A percentile compares a stretch with the other conserved stretches of the same genome.
Conservation (phyloP, 768 basidiomycete species). For the Boletus rufocinnamomeus region DNA sequence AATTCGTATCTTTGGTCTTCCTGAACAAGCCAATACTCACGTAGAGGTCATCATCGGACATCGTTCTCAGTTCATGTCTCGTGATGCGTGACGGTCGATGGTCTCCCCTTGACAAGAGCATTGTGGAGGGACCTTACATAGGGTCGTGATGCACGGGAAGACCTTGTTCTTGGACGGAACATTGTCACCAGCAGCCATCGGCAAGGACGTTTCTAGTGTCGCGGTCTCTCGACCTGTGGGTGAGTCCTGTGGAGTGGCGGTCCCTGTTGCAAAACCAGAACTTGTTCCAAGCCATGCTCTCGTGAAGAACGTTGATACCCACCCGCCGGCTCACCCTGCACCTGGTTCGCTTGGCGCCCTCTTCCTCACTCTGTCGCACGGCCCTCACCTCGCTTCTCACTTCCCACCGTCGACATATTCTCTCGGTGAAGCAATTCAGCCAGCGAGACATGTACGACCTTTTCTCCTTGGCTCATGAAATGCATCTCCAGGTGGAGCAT, state of each 20-base stretch:
- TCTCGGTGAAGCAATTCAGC: constrained; percentile 91
- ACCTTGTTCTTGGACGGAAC: constrained; percentile 89
- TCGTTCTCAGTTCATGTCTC: constrained; percentile 53
- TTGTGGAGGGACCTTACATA: constrained; percentile 77
- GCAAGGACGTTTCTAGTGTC: constrained; percentile 72
- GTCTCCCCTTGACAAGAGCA: constrained; percentile 76
- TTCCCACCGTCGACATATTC: constrained; percentile 93
- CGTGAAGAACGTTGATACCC: constrained; percentile 33
- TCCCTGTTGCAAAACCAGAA: constrained; percentile 29
- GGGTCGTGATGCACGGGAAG: constrained; percentile 87
- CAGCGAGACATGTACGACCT: constrained; percentile 89
- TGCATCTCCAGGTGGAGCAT: constrained; percentile 94
- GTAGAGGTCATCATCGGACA: constrained; percentile 93
- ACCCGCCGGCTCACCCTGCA: constrained; percentile 15
- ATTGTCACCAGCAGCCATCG: constrained; percentile 57
- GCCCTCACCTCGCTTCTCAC: constrained; percentile 74
- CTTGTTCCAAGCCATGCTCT: constrained; percentile 34
- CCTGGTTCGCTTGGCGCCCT: constrained; percentile 14
- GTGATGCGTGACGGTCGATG: constrained; percentile 60
- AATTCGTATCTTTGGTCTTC: constrained; percentile 84
- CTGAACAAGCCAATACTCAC: constrained; percentile 82
- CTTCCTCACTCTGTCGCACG: constrained; percentile 24
- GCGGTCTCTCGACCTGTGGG: constrained; percentile 45
- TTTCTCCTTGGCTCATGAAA: constrained; percentile 93
- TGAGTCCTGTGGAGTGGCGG: constrained; percentile 30